Evolutionary conservation across 768 basidiomycete genomes (phyloP).

Genomic region (Auricularia heimuer): DNA sequence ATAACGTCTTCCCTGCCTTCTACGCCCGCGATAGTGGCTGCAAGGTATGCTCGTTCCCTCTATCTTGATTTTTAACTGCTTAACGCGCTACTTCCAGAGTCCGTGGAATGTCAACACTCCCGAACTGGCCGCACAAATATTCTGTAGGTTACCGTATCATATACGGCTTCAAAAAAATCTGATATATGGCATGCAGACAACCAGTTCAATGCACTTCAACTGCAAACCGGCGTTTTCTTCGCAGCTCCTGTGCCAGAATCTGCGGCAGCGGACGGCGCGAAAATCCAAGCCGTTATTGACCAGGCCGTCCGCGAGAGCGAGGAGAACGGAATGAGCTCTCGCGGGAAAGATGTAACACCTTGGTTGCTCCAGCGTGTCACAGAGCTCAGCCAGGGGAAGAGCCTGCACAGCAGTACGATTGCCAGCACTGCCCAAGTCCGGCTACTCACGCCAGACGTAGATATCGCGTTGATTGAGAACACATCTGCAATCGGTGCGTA

Average conservation of each 20-base stretch:
- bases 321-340: constrained; percentile 62
- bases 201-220: constrained; percentile 51
- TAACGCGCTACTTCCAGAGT: constrained; percentile 34
- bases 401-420: constrained; percentile 57
- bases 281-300: constrained; percentile 70
- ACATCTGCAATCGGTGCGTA: constrained; percentile 70
- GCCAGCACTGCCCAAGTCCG: constrained; percentile 5
- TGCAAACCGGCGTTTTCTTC: constrained; percentile 70
- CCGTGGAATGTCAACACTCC: constrained; percentile 70
- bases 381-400: constrained; percentile 68
- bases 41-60: constrained; percentile 34
- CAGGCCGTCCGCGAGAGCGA: constrained; percentile 79
- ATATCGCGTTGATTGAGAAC: constrained; percentile 84
- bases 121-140: constrained; percentile 55
- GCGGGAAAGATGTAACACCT: constrained; percentile 89
- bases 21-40: constrained; percentile 78
- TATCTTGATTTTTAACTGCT: not conserved
- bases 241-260: constrained; percentile 83
- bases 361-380: constrained; percentile 82
- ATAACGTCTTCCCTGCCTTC: constrained; percentile 88
- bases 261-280: constrained; percentile 54
- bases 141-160: constrained; percentile 39
- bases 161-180: too few species aligned
- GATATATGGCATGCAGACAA: constrained; percentile 36
- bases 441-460: constrained; percentile 23